A percentile compares a stretch with the other conserved stretches of the same genome.
Conservation (phyloP, 2,329 filamentous ascomycete genomes). For the Ophiognomonia clavigignenti-juglandacearum region DNA sequence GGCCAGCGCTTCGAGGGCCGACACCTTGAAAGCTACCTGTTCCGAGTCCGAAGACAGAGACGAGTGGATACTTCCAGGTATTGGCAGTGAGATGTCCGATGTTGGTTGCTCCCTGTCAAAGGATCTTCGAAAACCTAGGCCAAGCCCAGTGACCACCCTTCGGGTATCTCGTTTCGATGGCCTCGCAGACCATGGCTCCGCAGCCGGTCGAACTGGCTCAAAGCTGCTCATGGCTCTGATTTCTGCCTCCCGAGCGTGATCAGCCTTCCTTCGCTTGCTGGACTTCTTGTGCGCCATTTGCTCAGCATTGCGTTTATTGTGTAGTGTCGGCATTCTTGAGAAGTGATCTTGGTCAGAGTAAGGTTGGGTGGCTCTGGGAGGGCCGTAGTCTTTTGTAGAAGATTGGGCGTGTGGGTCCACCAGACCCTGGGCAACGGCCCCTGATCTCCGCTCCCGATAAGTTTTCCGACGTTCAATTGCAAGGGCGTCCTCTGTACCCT, state of each 20-base stretch:
- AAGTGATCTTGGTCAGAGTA: constrained; percentile 21
- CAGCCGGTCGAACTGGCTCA: constrained; percentile 59
- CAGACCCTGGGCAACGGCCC: constrained; percentile 16
- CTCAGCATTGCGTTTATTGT: constrained; percentile 56
- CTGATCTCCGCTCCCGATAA: constrained; percentile 21
- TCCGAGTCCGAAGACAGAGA: constrained; percentile 72
- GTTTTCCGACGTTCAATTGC: constrained; percentile 29
- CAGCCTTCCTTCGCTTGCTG: constrained; percentile 71
- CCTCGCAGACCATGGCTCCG: constrained; percentile 55
- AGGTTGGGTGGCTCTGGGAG: constrained; percentile 5
- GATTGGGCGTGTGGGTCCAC: constrained; percentile 16
- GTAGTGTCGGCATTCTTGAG: constrained; percentile 47
- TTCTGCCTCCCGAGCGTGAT: constrained; percentile 77
- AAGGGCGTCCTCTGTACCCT: constrained; percentile 52
- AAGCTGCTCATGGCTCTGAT: constrained; percentile 77
- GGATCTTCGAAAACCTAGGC: constrained; percentile 41
- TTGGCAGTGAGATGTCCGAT: constrained; percentile 71
- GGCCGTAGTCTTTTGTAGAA: constrained; percentile 11
- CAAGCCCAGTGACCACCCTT: constrained; percentile 52
- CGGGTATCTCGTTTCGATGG: constrained; percentile 60
- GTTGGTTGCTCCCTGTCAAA: constrained; percentile 46
- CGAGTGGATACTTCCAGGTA: constrained; percentile 70
- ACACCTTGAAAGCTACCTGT: constrained; percentile 72
- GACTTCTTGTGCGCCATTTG: constrained; percentile 63
- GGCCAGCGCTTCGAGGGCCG: constrained; percentile 72